Percentiles rank a stretch among this genome's conserved stretches.
Evolutionary conservation across 768 basidiomycete species (phyloP).

Genomic region (Boletales sp.): DNA sequence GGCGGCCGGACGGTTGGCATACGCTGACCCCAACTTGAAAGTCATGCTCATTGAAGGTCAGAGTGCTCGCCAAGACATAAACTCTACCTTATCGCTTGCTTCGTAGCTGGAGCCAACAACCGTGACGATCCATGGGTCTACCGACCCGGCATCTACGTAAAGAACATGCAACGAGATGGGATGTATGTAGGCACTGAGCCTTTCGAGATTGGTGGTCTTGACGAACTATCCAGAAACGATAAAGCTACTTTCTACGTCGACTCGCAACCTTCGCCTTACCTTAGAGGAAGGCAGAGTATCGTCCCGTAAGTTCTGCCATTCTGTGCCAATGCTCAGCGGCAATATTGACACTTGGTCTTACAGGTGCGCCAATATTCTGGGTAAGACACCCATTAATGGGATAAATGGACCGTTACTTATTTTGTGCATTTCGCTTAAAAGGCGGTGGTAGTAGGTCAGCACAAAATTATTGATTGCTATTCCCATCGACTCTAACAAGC

Average conservation of each 20-base stretch:
- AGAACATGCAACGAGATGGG: constrained; percentile 69
- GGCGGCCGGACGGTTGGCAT: constrained; percentile 65
- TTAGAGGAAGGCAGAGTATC: constrained; percentile 62
- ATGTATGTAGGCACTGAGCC: constrained; percentile 41
- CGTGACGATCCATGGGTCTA: constrained; percentile 75
- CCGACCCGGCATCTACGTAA: constrained; percentile 64
- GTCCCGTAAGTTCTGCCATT: constrained; percentile 51
- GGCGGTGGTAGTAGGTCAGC: constrained; percentile 55
- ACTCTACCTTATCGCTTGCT: not conserved
- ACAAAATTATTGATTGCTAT: not conserved
- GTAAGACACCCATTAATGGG: constrained; percentile 23
- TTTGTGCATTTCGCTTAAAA: constrained; percentile 9
- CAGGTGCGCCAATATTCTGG: constrained; percentile 65
- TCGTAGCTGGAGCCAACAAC: constrained; percentile 62
- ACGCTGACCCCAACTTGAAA: constrained; percentile 67
- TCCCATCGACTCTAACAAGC: not conserved
- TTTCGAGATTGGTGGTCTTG: not conserved
- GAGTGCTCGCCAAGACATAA: not conserved
- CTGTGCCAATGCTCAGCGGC: not conserved
- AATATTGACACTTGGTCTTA: not conserved
- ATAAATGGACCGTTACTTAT: not conserved
- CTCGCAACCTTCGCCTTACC: constrained; percentile 50
- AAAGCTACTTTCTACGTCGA: constrained; percentile 73
- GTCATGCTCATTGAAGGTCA: constrained; percentile 73
- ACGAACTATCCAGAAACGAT: constrained; percentile 50